Evolutionary conservation across 306 rosid genomes (phyloP), one percentile per base, ranked within the genome.

Genomic region (Acacia confusa): DNA sequence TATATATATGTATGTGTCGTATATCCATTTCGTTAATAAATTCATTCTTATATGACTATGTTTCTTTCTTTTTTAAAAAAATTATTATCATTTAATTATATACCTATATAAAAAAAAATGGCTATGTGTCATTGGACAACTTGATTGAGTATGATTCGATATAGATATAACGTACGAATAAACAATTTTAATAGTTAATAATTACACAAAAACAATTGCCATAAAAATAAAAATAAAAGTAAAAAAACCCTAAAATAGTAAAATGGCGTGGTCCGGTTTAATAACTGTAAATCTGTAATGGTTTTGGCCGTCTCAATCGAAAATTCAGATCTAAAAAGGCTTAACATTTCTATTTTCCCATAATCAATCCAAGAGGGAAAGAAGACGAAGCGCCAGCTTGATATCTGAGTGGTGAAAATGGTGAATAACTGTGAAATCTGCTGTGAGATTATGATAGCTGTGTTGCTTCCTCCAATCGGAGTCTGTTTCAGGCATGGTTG

Each of bases 401-500:
- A 8, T 20, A 14, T 28, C n/a, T 27, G 76, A 47, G 61, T 10
- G 53, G 78, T 73, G 68, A 43, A 90, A 91, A 91, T 90, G 97
- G 92, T 92, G 79, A 81, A 69, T 45, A 40, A 80, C 16, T 93
- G 94, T 60, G 97, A 77, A 68, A 84, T 93, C 70, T 87, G 78
- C 89, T 93, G 96, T 47, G 97, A 91, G 81, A 55, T 93, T 0
- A 2, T 93, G 81, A 82, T 93, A 84, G 97, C 97, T 0, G 25
- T 93, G 58, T 74, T 93, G 84, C 79, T 93, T 41, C 97, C 97
- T 72, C 97, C 97, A 0, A 0, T 93, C 20, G 97, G 97, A 2
- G 97, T 93, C 74, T 93, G 97, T 82, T 77, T 93, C 52, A 84
- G 96, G 66, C 97, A 93, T 74, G 97, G 97, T 20, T 93, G 97